phyloP scores from a whole-genome alignment of 2,329 filamentous ascomycete species.

The Fusarium miscanthi region DNA sequence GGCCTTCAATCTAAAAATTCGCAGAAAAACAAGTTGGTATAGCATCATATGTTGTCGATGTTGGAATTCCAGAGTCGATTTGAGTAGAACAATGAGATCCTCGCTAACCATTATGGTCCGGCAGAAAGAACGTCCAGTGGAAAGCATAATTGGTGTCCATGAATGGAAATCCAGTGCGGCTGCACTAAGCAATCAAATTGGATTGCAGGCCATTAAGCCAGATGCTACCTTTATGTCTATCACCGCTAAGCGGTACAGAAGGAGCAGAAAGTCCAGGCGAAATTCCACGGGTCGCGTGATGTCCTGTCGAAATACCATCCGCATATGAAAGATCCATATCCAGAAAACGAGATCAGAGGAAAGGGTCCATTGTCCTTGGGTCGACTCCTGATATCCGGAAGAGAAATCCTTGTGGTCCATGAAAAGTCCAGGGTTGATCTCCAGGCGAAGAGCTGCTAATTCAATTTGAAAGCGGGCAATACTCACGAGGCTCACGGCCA shows the following conservation, averaged over 20 bases:
- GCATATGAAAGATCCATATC: slow-evolving; percentile 9
- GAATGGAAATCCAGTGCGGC: slow-evolving; percentile 41
- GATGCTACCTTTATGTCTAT: slow-evolving; percentile 28
- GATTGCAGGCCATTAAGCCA: slow-evolving; percentile 45
- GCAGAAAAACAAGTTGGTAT: slow-evolving; percentile 39
- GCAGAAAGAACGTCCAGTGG: slow-evolving; percentile 9
- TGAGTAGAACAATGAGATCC: slow-evolving; percentile 26
- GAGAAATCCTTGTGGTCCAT: slow-evolving; percentile 31
- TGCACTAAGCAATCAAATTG: slow-evolving; percentile 50
- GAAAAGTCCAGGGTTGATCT: slow-evolving; percentile 40
- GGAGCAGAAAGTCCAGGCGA: slow-evolving; percentile 16
- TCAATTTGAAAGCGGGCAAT: slow-evolving; percentile 50
- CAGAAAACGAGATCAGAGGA: slow-evolving; percentile 7
- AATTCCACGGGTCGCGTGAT: slow-evolving; percentile 6
- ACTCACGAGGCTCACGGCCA: slow-evolving; percentile 51
- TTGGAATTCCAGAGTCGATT: slow-evolving; percentile 6
- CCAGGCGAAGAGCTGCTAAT: slow-evolving; percentile 36
- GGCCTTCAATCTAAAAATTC: slow-evolving; percentile 18
- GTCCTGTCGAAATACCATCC: slow-evolving; percentile 31
- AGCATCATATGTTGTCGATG: slow-evolving; percentile 30
- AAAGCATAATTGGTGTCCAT: slow-evolving; percentile 13
- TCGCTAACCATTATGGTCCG: slow-evolving; percentile 23
- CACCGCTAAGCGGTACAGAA: slow-evolving; percentile 27
- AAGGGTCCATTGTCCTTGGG: slow-evolving; percentile 24
- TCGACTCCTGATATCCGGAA: slow-evolving; percentile 36